phyloP scores from a whole-genome alignment of 106 monocot genomes.

The Dioscorea zingiberensis region DNA sequence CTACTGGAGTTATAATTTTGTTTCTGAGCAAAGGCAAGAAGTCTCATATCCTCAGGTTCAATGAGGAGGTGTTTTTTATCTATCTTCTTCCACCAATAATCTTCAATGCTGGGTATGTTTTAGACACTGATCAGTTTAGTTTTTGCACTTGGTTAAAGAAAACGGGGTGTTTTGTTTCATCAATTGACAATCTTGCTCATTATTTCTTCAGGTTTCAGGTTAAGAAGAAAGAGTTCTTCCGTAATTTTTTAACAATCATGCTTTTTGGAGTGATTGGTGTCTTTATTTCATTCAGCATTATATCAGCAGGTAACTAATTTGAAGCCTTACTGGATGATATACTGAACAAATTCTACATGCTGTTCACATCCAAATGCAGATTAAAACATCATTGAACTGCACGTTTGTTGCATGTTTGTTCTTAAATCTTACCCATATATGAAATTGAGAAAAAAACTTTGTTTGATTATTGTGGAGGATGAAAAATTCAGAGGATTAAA shows the following conservation, averaged over 20 bases:
- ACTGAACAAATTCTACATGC: too few species aligned
- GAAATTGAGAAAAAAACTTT: too few species aligned
- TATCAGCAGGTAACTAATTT: constrained; percentile 56
- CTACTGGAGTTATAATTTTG: constrained; percentile 52
- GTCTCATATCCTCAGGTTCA: constrained; percentile 76
- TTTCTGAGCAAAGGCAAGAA: constrained; percentile 55
- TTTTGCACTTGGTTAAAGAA: too few species aligned
- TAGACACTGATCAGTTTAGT: too few species aligned
- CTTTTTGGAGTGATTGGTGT: constrained; percentile 71
- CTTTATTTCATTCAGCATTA: constrained; percentile 63
- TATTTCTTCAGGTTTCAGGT: constrained; percentile 56
- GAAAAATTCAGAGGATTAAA: too few species aligned
- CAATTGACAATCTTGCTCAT: background rate
- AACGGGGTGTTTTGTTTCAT: too few species aligned
- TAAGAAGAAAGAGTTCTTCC: constrained; percentile 85
- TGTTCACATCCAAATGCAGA: too few species aligned
- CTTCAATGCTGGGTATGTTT: constrained; percentile 76
- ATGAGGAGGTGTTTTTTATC: constrained; percentile 68
- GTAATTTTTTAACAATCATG: constrained; percentile 77
- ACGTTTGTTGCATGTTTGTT: too few species aligned
- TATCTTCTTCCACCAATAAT: constrained; percentile 85
- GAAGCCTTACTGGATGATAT: background rate
- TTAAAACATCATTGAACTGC: too few species aligned
- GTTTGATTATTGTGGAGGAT: too few species aligned
- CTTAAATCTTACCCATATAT: too few species aligned